Evolutionary conservation across 768 basidiomycete species (phyloP), one percentile per base, ranked within the genome.

Genomic region (Pleurotus giganteus): DNA sequence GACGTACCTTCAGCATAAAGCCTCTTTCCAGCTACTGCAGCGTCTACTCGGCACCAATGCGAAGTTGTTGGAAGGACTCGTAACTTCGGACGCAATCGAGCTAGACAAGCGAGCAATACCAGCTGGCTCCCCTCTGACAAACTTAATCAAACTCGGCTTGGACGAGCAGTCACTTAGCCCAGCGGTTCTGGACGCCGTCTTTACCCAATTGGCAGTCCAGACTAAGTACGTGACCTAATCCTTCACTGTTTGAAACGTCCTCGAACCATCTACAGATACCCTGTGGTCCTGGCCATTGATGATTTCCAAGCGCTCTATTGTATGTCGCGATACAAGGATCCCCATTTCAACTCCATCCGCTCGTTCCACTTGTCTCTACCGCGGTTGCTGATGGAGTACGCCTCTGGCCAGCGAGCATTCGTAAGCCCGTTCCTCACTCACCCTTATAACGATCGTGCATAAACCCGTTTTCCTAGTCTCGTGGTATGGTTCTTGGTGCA

Each of bases 251-350:
- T 15, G 12, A 13, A 24, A 11, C 44, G 7, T 4, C 12, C 4
- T 23, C 44, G 5, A 23, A 28, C 27, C 9, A 9, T 51, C 2
- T 47, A 8, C 56, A 94, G 91, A 41, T 73, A 77, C 62, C 92
- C 92, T 0, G 88, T 96, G 2, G 66, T 97, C 4, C 71, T 95
- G 27, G 94, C 93, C 0, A 75, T 95, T 1, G 94, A 97, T 60
- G 94, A 96, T 61, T 84, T 91, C 66, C 94, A 96, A 66, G 79
- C 91, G 0, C 68, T 97, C 23, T 93, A 90, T 63, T 74, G 80
- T 64, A 71, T 74, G 43, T 82, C 88, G 0, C 64, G 71, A 24
- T 95, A 95, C 70, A 81, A 84, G 23, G 85, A 91, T 54, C 88
- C 89, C 11, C 83, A 85, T 39, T 91, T 85, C 69, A 72, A 74